Conservation (phyloP, 768 basidiomycete genomes). For the Boletus reticulatus region DNA sequence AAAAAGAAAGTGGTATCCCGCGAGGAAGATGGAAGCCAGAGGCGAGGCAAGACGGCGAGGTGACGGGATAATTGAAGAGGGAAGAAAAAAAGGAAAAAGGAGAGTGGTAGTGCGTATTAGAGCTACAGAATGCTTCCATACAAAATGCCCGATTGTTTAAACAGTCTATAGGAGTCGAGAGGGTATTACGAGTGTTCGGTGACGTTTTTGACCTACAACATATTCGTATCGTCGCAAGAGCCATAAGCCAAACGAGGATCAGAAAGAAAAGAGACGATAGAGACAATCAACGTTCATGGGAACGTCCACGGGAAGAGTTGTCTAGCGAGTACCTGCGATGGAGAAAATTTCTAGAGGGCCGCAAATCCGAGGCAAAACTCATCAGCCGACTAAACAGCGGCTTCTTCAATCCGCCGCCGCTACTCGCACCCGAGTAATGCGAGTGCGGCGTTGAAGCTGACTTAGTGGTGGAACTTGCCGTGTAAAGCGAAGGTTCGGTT, state of each 20-base stretch:
- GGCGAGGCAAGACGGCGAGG: background rate
- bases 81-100: slow-evolving; percentile 5
- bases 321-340: slow-evolving; percentile 51
- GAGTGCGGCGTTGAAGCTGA: slow-evolving; percentile 53
- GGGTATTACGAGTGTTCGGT: slow-evolving; percentile 12
- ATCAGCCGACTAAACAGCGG: slow-evolving; percentile 65
- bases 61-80: background rate
- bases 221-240: slow-evolving; percentile 4
- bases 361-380: slow-evolving; percentile 47
- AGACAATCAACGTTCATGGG: slow-evolving; percentile 20
- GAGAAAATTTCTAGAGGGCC: slow-evolving; percentile 38
- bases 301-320: slow-evolving; percentile 18
- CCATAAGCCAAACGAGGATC: slow-evolving; percentile 1
- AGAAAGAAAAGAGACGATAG: background rate
- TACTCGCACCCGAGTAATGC: slow-evolving; percentile 25
- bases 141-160: slow-evolving; percentile 15
- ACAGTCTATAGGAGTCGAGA: slow-evolving; percentile 21
- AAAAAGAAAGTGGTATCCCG: slow-evolving; percentile 6
- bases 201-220: slow-evolving; percentile 1
- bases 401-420: slow-evolving; percentile 40
- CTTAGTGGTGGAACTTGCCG: slow-evolving; percentile 57
- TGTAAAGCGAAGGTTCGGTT: slow-evolving; percentile 51
- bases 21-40: background rate
- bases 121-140: slow-evolving; percentile 27
- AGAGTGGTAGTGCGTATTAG: slow-evolving; percentile 25